Base-by-base conservation (phyloP, 2,329 filamentous ascomycete species). In the Trichoderma atrobrunneum region DNA sequence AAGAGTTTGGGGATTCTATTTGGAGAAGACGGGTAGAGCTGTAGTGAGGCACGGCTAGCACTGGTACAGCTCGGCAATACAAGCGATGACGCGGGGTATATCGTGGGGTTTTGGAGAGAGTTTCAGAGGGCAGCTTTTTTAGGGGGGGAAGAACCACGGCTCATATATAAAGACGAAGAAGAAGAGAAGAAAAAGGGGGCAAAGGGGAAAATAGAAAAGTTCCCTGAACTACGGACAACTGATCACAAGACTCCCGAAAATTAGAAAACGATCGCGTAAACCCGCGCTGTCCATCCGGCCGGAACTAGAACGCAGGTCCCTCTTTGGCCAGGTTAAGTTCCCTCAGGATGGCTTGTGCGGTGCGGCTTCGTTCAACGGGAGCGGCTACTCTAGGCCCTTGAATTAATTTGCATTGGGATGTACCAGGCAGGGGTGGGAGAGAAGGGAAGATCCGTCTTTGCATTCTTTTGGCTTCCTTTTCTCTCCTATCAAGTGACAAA, bases 381-480 rank as follows among this genome's bases (percentile, higher is more conserved):
- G 18, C 72, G 72, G 73, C 61, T 74, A 72, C 68, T 70, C 56
- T 72, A 72, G 73, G 73, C 68, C 48, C n/a, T 39, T 43, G 36
- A 16, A 16, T 39, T 18, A 1, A 43, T 39, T 39, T 16, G 36
- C 36, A 39, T 16, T 16, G 12, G 16, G 16, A n/a, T 43, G 16
- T 43, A 7, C 39, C 39, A 43, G 39, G 39, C 16, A 18, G 39
- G 16, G 39, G 39, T 18, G 36, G 36, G 36, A 18, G 14, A 39
- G 36, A 39, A 39, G 39, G 39, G 39, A 43, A 43, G 39, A 43
- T 43, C 39, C 39, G 32, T 54, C n/a, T 28, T 18, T 32, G 43
- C 14, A 12, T 26, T 57, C 14, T 28, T 57, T 56, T 57, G 56
- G 56, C 30, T 30, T 30, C 26, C 56, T n/a, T 30, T 10, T 59